Evolutionary conservation across 208 protist genomes (phyloP).

Genomic region (Trypanosoma brucei): DNA sequence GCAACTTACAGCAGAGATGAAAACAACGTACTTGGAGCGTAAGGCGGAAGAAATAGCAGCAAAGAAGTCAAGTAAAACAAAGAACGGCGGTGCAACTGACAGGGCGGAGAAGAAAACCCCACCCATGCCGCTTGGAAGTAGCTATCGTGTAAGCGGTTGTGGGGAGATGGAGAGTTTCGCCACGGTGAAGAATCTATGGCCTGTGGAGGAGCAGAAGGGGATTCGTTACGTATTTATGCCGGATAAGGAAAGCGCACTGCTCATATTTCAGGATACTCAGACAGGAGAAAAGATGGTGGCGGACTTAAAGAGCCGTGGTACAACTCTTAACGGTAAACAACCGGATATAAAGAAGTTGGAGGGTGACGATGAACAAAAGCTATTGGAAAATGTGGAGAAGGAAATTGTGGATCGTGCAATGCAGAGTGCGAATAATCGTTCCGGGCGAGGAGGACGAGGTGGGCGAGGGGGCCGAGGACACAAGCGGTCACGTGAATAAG

Average conservation of each 20-base stretch:
- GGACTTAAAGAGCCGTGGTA: conserved; percentile 54
- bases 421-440: conserved; percentile 24
- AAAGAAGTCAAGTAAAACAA: conserved; percentile 39
- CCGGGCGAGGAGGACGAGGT: conserved; percentile 20
- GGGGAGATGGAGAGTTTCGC: conserved; percentile 66
- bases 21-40: conserved; percentile 65
- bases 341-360: conserved; percentile 62
- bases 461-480: conserved; percentile 23
- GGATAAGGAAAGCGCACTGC: conserved; percentile 48
- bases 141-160: conserved; percentile 66
- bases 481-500: conserved; percentile 38
- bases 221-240: conserved; percentile 85
- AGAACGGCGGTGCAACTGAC: conserved; percentile 9
- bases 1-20: conserved; percentile 74
- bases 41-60: conserved; percentile 71
- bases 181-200: conserved; percentile 79
- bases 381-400: conserved; percentile 74
- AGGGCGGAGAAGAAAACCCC: conserved; percentile 31
- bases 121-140: conserved; percentile 75
- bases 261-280: conserved; percentile 83
- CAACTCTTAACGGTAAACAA: conserved; percentile 76
- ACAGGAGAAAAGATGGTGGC: conserved; percentile 72
- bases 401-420: conserved; percentile 76
- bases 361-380: conserved; percentile 57
- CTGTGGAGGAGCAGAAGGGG: conserved; percentile 75